A percentile compares a stretch with the other conserved stretches of the same genome.
Conservation (phyloP, 2,329 filamentous ascomycete species). For the Cadophora sp. region DNA sequence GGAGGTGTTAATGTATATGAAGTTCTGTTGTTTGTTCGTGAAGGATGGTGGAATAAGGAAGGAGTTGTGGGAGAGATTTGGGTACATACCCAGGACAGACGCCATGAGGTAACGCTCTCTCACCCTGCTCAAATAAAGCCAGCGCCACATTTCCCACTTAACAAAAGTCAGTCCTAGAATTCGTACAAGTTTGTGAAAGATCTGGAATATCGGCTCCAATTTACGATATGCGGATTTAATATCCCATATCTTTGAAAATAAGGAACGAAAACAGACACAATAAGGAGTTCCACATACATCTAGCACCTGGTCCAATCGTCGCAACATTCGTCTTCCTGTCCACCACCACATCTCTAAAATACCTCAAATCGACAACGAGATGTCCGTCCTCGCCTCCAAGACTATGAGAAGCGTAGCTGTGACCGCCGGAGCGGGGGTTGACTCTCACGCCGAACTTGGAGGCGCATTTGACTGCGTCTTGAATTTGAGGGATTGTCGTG, state of each 20-base stretch:
- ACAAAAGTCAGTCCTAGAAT: too few relatives aligned
- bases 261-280: too few relatives aligned
- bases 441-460: conserved; percentile 51
- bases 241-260: too few relatives aligned
- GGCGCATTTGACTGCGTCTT: conserved; percentile 55
- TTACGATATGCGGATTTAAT: too few relatives aligned
- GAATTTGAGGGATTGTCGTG: conserved; percentile 43
- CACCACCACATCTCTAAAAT: conserved; percentile 60
- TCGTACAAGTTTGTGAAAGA: too few relatives aligned
- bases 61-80: too few relatives aligned
- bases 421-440: conserved; percentile 58
- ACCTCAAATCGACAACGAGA: conserved; percentile 60
- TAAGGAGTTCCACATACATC: conserved; percentile 29
- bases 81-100: conserved; percentile 48
- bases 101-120: conserved; percentile 51
- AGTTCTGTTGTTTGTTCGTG: too few relatives aligned
- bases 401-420: conserved; percentile 57
- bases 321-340: conserved; percentile 45
- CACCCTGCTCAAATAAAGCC: conserved; percentile 46
- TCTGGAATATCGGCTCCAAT: too few relatives aligned
- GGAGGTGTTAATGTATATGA: neutral
- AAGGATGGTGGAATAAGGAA: too few relatives aligned
- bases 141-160: conserved; percentile 51
- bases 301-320: conserved; percentile 49
- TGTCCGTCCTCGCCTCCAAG: conserved; percentile 57